These are phyloP conservation scores for Pistacia atlantica DNA, from an alignment of 345 rosid species.

Conservation along the genomic window DNA sequence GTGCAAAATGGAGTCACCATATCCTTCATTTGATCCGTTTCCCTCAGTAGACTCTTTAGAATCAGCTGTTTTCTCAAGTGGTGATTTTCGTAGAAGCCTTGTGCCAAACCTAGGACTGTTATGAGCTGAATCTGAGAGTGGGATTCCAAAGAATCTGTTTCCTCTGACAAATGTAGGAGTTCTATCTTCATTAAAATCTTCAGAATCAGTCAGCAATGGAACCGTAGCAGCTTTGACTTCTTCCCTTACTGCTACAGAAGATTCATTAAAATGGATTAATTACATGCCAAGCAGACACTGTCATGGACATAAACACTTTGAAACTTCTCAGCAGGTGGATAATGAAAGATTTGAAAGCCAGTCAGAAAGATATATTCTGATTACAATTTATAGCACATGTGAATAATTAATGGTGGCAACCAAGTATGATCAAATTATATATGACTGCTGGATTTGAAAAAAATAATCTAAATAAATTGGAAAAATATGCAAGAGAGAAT, in stretches of 20 bases:
- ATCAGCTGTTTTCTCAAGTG: slow-evolving; percentile 53
- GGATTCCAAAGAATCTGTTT: slow-evolving; percentile 75
- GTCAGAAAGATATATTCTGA: neutral
- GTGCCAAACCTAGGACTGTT: slow-evolving; percentile 62
- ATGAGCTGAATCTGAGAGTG: slow-evolving; percentile 68
- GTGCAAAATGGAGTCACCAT: slow-evolving; percentile 55
- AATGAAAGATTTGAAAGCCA: neutral
- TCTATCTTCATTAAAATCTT: slow-evolving; percentile 42
- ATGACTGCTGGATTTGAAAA: neutral
- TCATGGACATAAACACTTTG: neutral
- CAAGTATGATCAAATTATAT: neutral
- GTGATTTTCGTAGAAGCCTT: slow-evolving; percentile 46
- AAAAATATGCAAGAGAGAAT: neutral
- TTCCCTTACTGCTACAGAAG: slow-evolving; percentile 35
- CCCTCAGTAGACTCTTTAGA: slow-evolving; percentile 42
- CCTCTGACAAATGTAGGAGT: slow-evolving; percentile 54
- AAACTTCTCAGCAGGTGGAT: neutral
- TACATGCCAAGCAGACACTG: neutral
- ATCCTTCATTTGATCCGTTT: slow-evolving; percentile 39
- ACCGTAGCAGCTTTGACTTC: slow-evolving; percentile 38
- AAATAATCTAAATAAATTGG: neutral
- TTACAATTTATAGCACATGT: neutral
- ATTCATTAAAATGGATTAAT: slow-evolving; percentile 3
- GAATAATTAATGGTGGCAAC: neutral
- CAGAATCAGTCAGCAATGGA: slow-evolving; percentile 48